Evolutionary conservation across 768 basidiomycete genomes (phyloP), one percentile per base, ranked within the genome.

Genomic region (Fibroporia radiculosa): DNA sequence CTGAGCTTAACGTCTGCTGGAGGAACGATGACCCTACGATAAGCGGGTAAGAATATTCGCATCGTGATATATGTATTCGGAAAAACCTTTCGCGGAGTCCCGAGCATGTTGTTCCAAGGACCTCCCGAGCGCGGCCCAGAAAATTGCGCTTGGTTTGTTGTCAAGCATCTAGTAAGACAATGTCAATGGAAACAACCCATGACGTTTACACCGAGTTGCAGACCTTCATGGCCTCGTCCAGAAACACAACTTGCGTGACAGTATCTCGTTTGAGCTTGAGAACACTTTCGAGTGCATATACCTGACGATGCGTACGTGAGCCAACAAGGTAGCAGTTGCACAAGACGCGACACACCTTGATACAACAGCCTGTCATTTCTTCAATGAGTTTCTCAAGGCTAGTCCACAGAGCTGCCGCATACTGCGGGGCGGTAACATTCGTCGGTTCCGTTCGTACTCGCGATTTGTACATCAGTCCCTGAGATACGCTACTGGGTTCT

Each of bases 261-360:
- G 83, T 70, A 58, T 98, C 93, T 61, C 78, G 84, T 69, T 97
- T 97, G 56, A 95, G 63, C 56, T 77, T 80, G 27, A 98, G 69
- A 2, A 98, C 95, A 57, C 92, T 96, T 65, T 98, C 95, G 4
- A 99, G 75, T 1, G 85, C 86, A 62, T 98, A 95, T 5, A 98
- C 90, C 91, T 93, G 52, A 40, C 4, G 3, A 12, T 34, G 2
- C 38, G 28, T 11, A 47, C 2, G 4, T 23, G 52, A 22, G 31
- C 5, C 6, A 14, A 29, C 14, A 36, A 13, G 40, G 12, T 32
- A 22, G 34, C n/a, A 24, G 5, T 23, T 45, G 18, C 19, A n/a
- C n/a, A 25, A 26, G 44, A 5, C 31, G 34, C 20, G n/a, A 42
- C 59, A 42, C 40, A 77, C 91, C 74, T 97, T 96, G 61, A 92